Conservation (phyloP, 805 yeast species). For the Ogataea trehalophila region DNA sequence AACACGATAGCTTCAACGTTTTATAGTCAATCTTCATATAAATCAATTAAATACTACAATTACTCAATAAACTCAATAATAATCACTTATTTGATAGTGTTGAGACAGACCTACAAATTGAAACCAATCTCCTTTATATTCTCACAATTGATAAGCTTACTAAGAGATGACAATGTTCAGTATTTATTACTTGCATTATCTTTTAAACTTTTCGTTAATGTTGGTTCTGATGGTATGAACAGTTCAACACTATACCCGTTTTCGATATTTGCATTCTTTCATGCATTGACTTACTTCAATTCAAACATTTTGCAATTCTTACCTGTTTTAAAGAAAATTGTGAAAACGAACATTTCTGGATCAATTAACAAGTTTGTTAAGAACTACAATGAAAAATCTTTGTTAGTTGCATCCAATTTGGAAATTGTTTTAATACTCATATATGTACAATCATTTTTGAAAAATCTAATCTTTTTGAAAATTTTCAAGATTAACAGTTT, state of each 20-base stretch:
- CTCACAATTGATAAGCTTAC: slow-evolving; percentile 25
- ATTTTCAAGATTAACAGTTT: slow-evolving; percentile 27
- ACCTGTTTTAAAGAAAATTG: slow-evolving; percentile 31
- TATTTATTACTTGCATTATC: slow-evolving; percentile 45
- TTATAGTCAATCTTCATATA: slow-evolving; percentile 24
- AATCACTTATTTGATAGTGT: slow-evolving; percentile 57
- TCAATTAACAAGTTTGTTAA: slow-evolving; percentile 31
- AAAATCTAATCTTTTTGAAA: slow-evolving; percentile 36
- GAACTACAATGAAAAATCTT: slow-evolving; percentile 38
- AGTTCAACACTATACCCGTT: slow-evolving; percentile 51
- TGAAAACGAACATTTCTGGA: slow-evolving; percentile 25
- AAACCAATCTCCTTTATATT: slow-evolving; percentile 27
- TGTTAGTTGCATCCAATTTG: slow-evolving; percentile 40
- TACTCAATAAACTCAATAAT: slow-evolving; percentile 47
- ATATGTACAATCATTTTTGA: slow-evolving; percentile 36
- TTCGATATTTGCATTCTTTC: slow-evolving; percentile 59
- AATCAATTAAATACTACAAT: slow-evolving; percentile 34
- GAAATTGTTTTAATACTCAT: slow-evolving; percentile 41
- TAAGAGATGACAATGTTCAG: slow-evolving; percentile 58
- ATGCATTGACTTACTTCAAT: slow-evolving; percentile 55
- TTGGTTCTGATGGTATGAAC: slow-evolving; percentile 14
- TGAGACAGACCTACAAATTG: slow-evolving; percentile 52
- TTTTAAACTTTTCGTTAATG: slow-evolving; percentile 30
- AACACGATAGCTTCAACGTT: slow-evolving; percentile 41
- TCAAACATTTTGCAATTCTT: slow-evolving; percentile 48